A percentile compares a stretch with the other conserved stretches of the same genome.
phyloP scores from a whole-genome alignment of 2,329 filamentous ascomycete genomes.

The Hypoxylon sp. region DNA sequence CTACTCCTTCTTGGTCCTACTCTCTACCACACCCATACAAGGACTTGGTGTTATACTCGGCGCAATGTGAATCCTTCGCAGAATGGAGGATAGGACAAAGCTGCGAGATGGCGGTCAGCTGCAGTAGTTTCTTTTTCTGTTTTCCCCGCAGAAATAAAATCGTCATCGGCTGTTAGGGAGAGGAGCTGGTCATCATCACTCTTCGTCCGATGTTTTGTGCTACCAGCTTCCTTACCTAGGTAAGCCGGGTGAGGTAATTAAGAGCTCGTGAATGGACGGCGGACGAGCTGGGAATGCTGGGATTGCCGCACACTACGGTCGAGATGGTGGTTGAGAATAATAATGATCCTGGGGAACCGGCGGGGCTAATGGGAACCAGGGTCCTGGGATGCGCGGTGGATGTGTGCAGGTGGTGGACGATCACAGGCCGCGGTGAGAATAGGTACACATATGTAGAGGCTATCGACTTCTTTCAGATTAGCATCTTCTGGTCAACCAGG shows the following conservation, averaged over 20 bases:
- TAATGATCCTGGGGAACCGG: constrained; percentile 35
- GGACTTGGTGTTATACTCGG: constrained; percentile 34
- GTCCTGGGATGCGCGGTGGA: constrained; percentile 8
- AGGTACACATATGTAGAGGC: neutral
- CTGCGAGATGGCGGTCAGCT: constrained; percentile 43
- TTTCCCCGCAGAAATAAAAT: constrained; percentile 32
- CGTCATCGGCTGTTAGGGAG: constrained; percentile 23
- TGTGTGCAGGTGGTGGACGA: constrained; percentile 27
- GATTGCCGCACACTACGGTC: constrained; percentile 11
- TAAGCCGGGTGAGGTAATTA: constrained; percentile 38
- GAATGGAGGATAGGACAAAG: constrained; percentile 12
- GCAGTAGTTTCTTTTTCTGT: constrained; percentile 29
- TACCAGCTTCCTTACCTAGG: constrained; percentile 22
- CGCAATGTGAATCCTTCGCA: constrained; percentile 45
- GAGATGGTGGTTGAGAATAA: constrained; percentile 19
- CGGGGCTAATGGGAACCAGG: constrained; percentile 39
- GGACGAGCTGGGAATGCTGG: constrained; percentile 5
- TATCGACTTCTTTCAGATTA: constrained; percentile 41
- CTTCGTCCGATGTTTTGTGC: constrained; percentile 29
- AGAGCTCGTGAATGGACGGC: constrained; percentile 23
- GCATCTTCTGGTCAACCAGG: constrained; percentile 25
- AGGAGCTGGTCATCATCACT: constrained; percentile 21
- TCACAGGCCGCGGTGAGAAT: constrained; percentile 23
- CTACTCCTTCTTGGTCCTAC: constrained; percentile 32
- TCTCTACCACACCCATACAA: constrained; percentile 41